Evolutionary conservation across 257 asterid species (phyloP), one percentile per base, ranked within the genome.

Genomic region (Striga asiatica): DNA sequence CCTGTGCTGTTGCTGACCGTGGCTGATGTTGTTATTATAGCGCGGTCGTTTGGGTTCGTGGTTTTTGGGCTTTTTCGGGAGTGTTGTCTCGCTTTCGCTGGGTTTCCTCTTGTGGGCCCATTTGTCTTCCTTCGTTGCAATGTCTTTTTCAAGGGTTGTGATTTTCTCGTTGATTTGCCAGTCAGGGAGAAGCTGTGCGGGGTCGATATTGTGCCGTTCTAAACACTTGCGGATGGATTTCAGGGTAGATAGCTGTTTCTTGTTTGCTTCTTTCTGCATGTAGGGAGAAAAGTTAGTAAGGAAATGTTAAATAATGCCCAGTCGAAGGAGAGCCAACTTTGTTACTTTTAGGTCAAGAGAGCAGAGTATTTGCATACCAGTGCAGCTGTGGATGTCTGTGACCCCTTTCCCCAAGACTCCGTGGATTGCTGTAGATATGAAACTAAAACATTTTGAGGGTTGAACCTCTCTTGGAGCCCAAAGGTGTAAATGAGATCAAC

Each of bases 151-250:
- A 71, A 86, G 67, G 66, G 55, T 57, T 46, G 54, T n/a, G 14
- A 84, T 81, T 60, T 66, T 72, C 49, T 78, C 82, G 18, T 55
- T 68, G 59, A 89, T 68, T 74, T 89, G 84, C 94, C 96, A 89
- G 35, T 83, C 94, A 0, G 96, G 74, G 60, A 89, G 76, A 52
- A 81, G 65, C 66, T 76, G 66, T 23, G 81, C 47, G 6, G 76
- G 71, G 60, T 89, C 92, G 54, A 87, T 63, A 3, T 56, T 71
- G 62, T 89, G 94, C 60, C 78, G 64, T 70, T 58, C 80, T 71
- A 82, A 64, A 66, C 92, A 81, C 68, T 65, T 65, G 54, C 64
- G 43, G 25, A 86, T 63, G n/a, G 94, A 76, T 70, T 42, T 79
- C 52, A 86, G 66, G 27, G 75, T 66, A 50, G 65, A 46, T 62